These are phyloP conservation scores for Thraustochytrium sp. DNA, from an alignment of 352 stramenopile genomes.

Conservation along the genomic window DNA sequence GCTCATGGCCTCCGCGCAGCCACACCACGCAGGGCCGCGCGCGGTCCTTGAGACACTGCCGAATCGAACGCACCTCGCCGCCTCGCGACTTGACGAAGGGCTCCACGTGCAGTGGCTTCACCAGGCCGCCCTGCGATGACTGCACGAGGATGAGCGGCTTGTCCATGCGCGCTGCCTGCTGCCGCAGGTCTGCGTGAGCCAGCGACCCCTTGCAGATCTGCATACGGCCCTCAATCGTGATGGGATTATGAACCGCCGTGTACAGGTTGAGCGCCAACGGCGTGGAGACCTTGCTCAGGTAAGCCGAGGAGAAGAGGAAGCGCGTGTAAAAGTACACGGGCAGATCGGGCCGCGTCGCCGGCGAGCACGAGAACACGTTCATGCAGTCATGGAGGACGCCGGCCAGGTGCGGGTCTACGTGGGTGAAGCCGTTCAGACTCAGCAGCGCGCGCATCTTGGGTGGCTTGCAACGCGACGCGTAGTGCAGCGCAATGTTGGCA, in stretches of 20 bases:
- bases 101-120: conserved; percentile 73
- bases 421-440: conserved; percentile 77
- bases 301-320: conserved; percentile 83
- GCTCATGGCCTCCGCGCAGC: conserved; percentile 82
- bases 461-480: conserved; percentile 60
- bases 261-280: conserved; percentile 90
- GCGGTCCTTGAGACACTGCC: conserved; percentile 59
- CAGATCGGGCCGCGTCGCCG: conserved; percentile 77
- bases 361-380: conserved; percentile 84
- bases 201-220: conserved; percentile 79
- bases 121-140: conserved; percentile 71
- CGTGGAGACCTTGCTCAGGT: conserved; percentile 81
- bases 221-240: conserved; percentile 77
- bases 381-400: conserved; percentile 87
- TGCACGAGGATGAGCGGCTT: conserved; percentile 78
- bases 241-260: conserved; percentile 87
- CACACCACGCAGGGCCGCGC: conserved; percentile 66
- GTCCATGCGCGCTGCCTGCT: conserved; percentile 58
- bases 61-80: conserved; percentile 68
- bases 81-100: conserved; percentile 60
- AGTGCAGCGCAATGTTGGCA: conserved; percentile 73
- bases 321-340: conserved; percentile 88
- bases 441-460: conserved; percentile 69
- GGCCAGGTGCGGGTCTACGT: conserved; percentile 79
- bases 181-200: conserved; percentile 66